phyloP scores from a whole-genome alignment of 352 stramenopile genomes.

The Globisporangium recalcitrans region DNA sequence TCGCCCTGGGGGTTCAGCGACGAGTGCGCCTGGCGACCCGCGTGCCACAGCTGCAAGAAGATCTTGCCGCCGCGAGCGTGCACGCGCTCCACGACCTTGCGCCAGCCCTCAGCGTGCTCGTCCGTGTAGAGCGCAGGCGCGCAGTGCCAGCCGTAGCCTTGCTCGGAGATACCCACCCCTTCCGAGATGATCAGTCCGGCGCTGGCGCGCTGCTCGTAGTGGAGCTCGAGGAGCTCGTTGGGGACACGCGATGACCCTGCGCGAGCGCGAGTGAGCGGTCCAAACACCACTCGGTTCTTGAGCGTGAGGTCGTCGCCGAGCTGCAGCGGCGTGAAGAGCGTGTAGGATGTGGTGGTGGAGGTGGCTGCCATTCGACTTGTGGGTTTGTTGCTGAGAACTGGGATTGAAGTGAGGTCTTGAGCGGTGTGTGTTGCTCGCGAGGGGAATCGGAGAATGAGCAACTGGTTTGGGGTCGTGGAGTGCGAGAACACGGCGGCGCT shows the following conservation, averaged over 20 bases:
- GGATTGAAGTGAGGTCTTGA: too few species aligned
- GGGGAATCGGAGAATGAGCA: too few species aligned
- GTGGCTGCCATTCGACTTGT: too few species aligned
- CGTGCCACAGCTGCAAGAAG: slow-evolving; percentile 13
- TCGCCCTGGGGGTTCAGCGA: too few species aligned
- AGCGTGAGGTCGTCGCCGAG: slow-evolving; percentile 18
- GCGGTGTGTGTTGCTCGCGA: too few species aligned
- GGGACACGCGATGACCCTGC: slow-evolving; percentile 7
- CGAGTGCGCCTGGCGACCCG: too few species aligned
- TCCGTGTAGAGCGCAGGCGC: slow-evolving; percentile 31
- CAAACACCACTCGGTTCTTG: slow-evolving; percentile 35
- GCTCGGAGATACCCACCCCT: slow-evolving; percentile 20
- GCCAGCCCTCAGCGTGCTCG: slow-evolving; percentile 32
- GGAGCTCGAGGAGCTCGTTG: slow-evolving; percentile 19
- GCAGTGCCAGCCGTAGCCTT: slow-evolving; percentile 14
- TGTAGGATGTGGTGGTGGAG: background rate
- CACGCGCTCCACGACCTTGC: slow-evolving; percentile 36
- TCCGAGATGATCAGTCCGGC: slow-evolving; percentile 38
- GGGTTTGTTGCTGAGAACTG: too few species aligned
- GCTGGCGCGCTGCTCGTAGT: slow-evolving; percentile 29
- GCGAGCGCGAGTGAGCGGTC: slow-evolving; percentile 24
- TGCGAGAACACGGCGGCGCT: too few species aligned
- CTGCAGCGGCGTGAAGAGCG: slow-evolving; percentile 20
- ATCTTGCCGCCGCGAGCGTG: slow-evolving; percentile 53
- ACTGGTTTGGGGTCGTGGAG: too few species aligned